Base-by-base conservation (phyloP, 2,329 filamentous ascomycete genomes). In the Cytospora leucostoma region DNA sequence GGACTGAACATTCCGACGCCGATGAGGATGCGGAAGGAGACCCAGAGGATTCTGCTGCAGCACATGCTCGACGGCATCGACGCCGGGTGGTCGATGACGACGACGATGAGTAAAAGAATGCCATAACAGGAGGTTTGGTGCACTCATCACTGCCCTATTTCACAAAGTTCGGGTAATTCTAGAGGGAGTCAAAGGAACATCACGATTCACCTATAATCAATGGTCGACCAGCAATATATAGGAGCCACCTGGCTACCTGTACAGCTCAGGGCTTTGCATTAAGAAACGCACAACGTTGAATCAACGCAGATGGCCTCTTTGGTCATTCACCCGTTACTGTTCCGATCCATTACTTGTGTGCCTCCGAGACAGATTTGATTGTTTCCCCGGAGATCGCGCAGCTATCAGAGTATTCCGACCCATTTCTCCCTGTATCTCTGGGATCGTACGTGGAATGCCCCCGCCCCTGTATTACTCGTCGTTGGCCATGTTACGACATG, bases 21-120 rank as follows among this genome's bases (percentile, higher is more conserved):
- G 79, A 80, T 67, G 77, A 74, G 21, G 84, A 85, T 68, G 84
- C 80, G 0, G 84, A 86, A 67, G 82, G 78, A 7, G 84, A 86
- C 64, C 76, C 82, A 49, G 80, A 85, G 53, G 84, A 85, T 57
- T 75, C 76, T 60, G 74, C 74, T 57, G 73, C 75, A 62, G 71
- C 74, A 68, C 69, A 64, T 69, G 72, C 73, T 40, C 78, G 82
- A 61, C 74, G 80, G 64, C 77, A 79, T 57, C 82, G 84, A 70
- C 79, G 85, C 65, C 81, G 84, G 67, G 80, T 88, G 67, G 79
- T 88, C 64, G 84, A 86, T 61, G 85, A 87, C 61, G 84, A 87
- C 62, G 85, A 87, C 49, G 84, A 86, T 50, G 80, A 81, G 66
- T 70, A 66, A 65, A 17, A 12, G n/a, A 4, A 8, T 47, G 44